Percentiles rank a stretch among this genome's conserved stretches.
phyloP scores from a whole-genome alignment of 2,329 filamentous ascomycete genomes.

The Penicillium sp. region DNA sequence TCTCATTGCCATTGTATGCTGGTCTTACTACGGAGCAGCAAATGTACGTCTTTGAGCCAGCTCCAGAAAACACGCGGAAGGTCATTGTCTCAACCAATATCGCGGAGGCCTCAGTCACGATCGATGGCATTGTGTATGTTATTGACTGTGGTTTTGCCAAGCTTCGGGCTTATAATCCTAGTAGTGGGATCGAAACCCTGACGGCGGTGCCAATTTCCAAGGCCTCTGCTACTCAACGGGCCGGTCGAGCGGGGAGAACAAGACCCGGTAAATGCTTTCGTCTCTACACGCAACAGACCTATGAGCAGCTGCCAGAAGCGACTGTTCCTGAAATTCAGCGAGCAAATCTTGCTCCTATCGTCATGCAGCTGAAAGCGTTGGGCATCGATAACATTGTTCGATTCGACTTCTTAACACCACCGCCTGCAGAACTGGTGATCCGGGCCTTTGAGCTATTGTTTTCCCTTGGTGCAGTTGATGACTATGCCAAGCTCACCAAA shows the following conservation, averaged over 20 bases:
- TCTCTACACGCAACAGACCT: constrained; percentile 79
- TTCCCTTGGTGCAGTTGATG: constrained; percentile 81
- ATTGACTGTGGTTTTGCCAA: constrained; percentile 92
- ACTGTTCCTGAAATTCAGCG: constrained; percentile 90
- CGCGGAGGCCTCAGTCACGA: constrained; percentile 92
- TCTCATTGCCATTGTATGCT: constrained; percentile 80
- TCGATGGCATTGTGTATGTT: constrained; percentile 87
- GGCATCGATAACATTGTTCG: constrained; percentile 92
- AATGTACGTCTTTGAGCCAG: constrained; percentile 88
- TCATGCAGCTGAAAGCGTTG: constrained; percentile 89
- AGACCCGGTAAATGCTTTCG: constrained; percentile 91
- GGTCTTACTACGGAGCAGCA: constrained; percentile 88
- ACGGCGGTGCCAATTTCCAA: constrained; percentile 81
- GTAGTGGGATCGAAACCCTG: constrained; percentile 82
- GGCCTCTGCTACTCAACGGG: constrained; percentile 87
- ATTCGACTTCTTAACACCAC: constrained; percentile 85
- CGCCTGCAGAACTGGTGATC: constrained; percentile 79
- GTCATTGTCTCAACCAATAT: constrained; percentile 95
- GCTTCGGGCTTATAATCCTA: constrained; percentile 79
- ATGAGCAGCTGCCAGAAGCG: constrained; percentile 64
- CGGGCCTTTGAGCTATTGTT: constrained; percentile 86
- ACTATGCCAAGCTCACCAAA: constrained; percentile 84
- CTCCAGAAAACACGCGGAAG: constrained; percentile 80
- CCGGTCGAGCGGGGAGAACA: constrained; percentile 85
- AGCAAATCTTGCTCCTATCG: constrained; percentile 81